These are phyloP conservation scores for Microstroma glucosiphilum DNA, from an alignment of 1,284 basidiomycete genomes.

Conservation along the genomic window DNA sequence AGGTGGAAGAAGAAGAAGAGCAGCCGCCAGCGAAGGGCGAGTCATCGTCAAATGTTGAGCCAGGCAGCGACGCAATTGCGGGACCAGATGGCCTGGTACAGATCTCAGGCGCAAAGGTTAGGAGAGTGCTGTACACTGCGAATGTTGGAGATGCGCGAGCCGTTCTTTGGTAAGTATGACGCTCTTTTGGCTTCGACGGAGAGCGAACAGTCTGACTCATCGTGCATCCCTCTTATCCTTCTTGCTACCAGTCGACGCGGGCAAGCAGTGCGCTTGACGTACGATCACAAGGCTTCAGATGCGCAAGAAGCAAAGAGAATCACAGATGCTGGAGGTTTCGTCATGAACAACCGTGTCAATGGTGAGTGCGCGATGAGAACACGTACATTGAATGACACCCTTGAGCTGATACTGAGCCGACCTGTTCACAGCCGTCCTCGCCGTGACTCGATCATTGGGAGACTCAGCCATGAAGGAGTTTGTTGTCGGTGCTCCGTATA, in stretches of 20 bases:
- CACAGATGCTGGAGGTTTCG: constrained; percentile 93
- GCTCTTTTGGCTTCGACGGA: constrained; percentile 1
- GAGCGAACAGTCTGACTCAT: neutral
- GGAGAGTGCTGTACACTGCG: constrained; percentile 84
- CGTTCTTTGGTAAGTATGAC: constrained; percentile 61
- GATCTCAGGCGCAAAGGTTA: constrained; percentile 41
- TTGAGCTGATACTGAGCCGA: neutral
- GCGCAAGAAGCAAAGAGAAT: constrained; percentile 95
- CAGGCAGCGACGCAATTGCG: neutral
- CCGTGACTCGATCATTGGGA: constrained; percentile 90
- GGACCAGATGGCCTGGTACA: constrained; percentile 15
- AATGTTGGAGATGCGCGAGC: constrained; percentile 92
- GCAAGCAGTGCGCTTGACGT: constrained; percentile 84
- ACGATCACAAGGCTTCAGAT: constrained; percentile 98
- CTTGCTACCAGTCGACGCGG: constrained; percentile 61
- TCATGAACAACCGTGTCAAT: constrained; percentile 96
- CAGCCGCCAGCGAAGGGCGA: constrained; percentile 1
- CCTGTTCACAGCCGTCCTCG: constrained; percentile 61
- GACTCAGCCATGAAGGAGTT: constrained; percentile 99
- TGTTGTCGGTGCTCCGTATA: constrained; percentile 95
- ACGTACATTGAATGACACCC: no score
- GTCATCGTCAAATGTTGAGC: neutral
- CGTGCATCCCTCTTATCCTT: neutral
- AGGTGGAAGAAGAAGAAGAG: neutral
- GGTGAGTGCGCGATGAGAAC: constrained; percentile 50